Base-by-base conservation (phyloP, 768 basidiomycete genomes). In the Xanthoconium stramineum region DNA sequence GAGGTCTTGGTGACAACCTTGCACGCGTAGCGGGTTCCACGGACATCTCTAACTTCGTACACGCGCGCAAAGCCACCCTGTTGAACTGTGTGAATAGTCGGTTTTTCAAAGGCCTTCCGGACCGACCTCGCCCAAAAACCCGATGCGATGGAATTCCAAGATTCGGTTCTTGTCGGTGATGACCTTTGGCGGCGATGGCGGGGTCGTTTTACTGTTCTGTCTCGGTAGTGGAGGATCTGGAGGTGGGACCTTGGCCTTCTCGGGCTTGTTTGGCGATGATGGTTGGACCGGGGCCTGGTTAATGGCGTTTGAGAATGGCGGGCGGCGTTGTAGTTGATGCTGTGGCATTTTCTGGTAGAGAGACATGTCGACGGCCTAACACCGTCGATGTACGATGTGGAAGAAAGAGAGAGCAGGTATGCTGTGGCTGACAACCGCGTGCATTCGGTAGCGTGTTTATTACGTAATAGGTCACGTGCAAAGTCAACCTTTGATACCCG, bases 21-120 rank as follows among this genome's bases (percentile, higher is more conserved):
- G 74, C 95, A 90, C 12, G 95, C 95, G 50, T 85, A 78, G 37
- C 86, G 77, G 24, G 74, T 71, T 15, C 86, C 88, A 46, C 79
- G 75, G 11, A 69, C 62, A 64, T 94, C 91, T 68, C 86, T 83
- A n/a, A 94, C 89, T 75, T 97, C 92, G 65, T 96, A 99, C 4
- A 99, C 96, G 38, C 95, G 83, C 1, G 96, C 96, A 68, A 99
- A 99, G 1, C 96, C 96, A 62, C 96, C 96, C 81, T 83, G 59
- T 48, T 9, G 24, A 17, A 46, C 1, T 17, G 43, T 35, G 50
- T 49, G 40, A 54, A 30, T 42, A 37, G 14, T 10, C 9, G 8
- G 19, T 14, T 42, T 17, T 17, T 8, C 14, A 19, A 29, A 11
- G 4, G 33, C 7, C 1, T 6, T 14, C 14, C 11, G 17, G 35